phyloP scores from a whole-genome alignment of 306 rosid species.

The Datisca glomerata region DNA sequence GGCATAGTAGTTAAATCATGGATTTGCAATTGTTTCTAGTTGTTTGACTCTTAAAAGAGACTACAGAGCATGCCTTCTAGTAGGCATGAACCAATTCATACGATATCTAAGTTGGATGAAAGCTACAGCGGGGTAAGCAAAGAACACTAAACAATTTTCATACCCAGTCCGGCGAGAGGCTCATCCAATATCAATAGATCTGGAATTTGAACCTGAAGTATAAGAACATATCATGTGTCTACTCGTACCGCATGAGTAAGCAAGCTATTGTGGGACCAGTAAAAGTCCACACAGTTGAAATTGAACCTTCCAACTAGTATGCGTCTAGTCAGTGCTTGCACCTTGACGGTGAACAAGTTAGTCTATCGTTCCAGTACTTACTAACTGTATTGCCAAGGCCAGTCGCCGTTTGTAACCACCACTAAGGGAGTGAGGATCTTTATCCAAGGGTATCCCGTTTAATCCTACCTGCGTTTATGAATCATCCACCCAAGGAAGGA shows the following conservation, averaged over 20 bases:
- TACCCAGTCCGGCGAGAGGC: slow-evolving; percentile 98
- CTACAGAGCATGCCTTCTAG: too few relatives aligned
- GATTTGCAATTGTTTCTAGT: too few relatives aligned
- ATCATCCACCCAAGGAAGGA: not conserved
- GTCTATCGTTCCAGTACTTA: slow-evolving; percentile 24
- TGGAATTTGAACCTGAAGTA: slow-evolving; percentile 75
- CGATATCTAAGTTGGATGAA: not conserved
- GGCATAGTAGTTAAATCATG: too few relatives aligned
- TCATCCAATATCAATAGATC: slow-evolving; percentile 88
- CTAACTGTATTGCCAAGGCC: slow-evolving; percentile 88
- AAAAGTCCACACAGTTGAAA: too few relatives aligned
- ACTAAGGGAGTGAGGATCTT: slow-evolving; percentile 87
- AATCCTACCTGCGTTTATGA: slow-evolving; percentile 57
- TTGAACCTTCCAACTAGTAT: too few relatives aligned
- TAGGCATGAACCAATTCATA: slow-evolving; percentile 12
- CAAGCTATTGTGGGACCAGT: too few relatives aligned
- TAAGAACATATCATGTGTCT: too few relatives aligned
- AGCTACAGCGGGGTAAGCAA: slow-evolving; percentile 7
- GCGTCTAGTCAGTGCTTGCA: too few relatives aligned
- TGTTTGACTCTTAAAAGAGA: too few relatives aligned
- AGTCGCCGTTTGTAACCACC: slow-evolving; percentile 98
- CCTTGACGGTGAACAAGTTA: slow-evolving; percentile 8
- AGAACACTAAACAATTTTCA: slow-evolving; percentile 14
- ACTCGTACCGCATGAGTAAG: too few relatives aligned
- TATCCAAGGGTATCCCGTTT: slow-evolving; percentile 72